A percentile compares a stretch with the other conserved stretches of the same genome.
Evolutionary conservation across 75 land plant species (phyloP).

Genomic region (Cryptomeria japonica): DNA sequence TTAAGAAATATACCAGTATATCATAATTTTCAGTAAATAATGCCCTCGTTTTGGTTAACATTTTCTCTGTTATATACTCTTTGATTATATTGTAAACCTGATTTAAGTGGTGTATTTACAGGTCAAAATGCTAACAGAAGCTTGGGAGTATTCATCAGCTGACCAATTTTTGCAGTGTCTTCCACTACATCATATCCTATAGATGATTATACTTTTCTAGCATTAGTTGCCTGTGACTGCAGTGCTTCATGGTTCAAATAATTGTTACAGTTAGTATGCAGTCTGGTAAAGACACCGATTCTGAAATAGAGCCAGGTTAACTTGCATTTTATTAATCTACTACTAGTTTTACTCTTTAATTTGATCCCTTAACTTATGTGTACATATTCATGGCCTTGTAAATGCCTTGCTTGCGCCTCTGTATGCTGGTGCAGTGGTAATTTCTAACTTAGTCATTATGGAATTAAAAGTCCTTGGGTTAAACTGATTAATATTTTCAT

Average conservation of each 20-base stretch:
- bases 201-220: constrained; percentile 5
- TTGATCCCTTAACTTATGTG: constrained; percentile 48
- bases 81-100: neutral
- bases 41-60: neutral
- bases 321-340: neutral
- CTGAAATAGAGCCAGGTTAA: neutral
- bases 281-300: neutral
- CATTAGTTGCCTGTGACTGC: constrained; percentile 1
- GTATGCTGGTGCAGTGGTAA: constrained; percentile 84
- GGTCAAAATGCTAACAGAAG: constrained; percentile 86
- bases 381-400: constrained; percentile 99
- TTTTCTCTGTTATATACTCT: neutral
- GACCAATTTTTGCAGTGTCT: constrained; percentile 94
- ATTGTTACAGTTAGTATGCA: neutral
- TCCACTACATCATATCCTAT: constrained; percentile 97
- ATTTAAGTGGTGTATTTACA: constrained; percentile 26
- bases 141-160: constrained; percentile 80
- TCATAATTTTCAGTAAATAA: no score
- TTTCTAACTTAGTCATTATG: neutral
- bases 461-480: neutral
- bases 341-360: neutral
- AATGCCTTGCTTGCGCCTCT: constrained; percentile 95
- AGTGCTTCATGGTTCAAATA: neutral
- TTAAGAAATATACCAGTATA: neutral
- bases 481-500: neutral